phyloP scores from a whole-genome alignment of 1,284 basidiomycete species.

The Apiotrichum gracile region DNA sequence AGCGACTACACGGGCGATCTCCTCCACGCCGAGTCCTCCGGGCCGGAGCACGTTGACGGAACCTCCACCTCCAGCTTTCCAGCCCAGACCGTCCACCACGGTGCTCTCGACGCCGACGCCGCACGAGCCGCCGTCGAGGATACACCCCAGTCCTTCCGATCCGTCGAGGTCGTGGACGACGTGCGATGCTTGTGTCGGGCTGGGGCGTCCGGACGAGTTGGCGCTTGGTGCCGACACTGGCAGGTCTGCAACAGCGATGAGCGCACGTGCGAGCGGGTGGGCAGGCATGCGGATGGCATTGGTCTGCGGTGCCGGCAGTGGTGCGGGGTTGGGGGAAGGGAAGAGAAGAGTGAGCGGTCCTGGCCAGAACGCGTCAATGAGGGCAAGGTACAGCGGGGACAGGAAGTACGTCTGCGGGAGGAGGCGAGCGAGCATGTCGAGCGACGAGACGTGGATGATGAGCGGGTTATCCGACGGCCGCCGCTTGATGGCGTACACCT shows the following conservation, averaged over 20 bases:
- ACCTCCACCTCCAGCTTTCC: conserved; percentile 55
- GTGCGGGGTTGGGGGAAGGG: conserved; percentile 55
- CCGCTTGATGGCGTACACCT: conserved; percentile 86
- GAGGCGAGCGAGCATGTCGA: conserved; percentile 68
- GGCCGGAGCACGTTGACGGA: conserved; percentile 78
- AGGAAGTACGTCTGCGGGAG: conserved; percentile 61
- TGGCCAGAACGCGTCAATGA: conserved; percentile 89
- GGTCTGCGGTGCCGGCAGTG: conserved; percentile 53
- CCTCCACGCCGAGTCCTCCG: conserved; percentile 88
- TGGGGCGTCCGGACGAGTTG: conserved; percentile 89
- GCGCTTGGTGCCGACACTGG: conserved; percentile 94
- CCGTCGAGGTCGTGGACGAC: conserved; percentile 69
- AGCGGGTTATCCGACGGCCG: conserved; percentile 94
- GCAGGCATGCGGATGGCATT: conserved; percentile 92
- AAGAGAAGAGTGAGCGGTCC: conserved; percentile 90
- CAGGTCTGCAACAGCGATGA: conserved; percentile 67
- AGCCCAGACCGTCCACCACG: conserved; percentile 73
- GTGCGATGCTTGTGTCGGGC: conserved; percentile 85
- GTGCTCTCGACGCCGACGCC: conserved; percentile 91
- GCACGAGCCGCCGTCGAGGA: conserved; percentile 90
- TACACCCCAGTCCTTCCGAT: conserved; percentile 59
- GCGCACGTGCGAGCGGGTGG: conserved; percentile 83
- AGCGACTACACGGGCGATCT: conserved; percentile 60
- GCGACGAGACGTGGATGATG: conserved; percentile 91
- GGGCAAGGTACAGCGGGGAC: conserved; percentile 59